Evolutionary conservation across 2,329 filamentous ascomycete species (phyloP), one percentile per base, ranked within the genome.

Genomic region (Beauveria scarabaeidicola): DNA sequence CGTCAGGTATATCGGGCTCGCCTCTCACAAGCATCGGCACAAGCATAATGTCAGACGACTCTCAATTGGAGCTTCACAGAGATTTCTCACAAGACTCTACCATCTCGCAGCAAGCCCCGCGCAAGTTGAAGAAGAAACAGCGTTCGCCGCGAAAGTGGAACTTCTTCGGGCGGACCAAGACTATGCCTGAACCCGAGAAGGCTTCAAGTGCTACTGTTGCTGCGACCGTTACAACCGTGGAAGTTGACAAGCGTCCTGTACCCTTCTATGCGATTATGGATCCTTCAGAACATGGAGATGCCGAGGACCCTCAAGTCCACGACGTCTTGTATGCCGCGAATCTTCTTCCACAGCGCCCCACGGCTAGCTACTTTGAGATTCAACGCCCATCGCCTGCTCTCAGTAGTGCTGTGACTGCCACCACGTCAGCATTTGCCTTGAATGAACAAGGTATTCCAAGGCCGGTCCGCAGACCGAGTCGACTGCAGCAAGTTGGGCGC

Each of bases 401-500:
- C n/a, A 19, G 36, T 15, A 36, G 47, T 5, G 25, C 41, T 23
- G 40, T 44, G 36, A 23, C 36, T 58, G n/a, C 52, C 44, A 46
- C 43, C 21, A 15, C 27, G 15, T 54, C 60, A 19, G 19, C 29
- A 17, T 27, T 29, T 27, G 52, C 47, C 61, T 19, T 40, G 54
- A 62, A 27, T 7, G 23, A 38, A 11, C 32, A 36, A 11, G 36
- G 7, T 19, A 4, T 23, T 3, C 7, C 36, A 11, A 19, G 19
- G 9, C 47, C 56, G 36, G 9, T 17, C 4, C 64, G 62, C 11
- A 65, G 68, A 29, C 71, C 69, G 7, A 89, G 84, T 68, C 82
- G 91, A 59, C 76, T 96, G 19, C 84, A 86, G 29, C 90, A 93
- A 65, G 86, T 96, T 51, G 92, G 91, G 9, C 84, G 92, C 17